Base-by-base conservation (phyloP, 23 red algal species). In the Gracilaria domingensis region DNA sequence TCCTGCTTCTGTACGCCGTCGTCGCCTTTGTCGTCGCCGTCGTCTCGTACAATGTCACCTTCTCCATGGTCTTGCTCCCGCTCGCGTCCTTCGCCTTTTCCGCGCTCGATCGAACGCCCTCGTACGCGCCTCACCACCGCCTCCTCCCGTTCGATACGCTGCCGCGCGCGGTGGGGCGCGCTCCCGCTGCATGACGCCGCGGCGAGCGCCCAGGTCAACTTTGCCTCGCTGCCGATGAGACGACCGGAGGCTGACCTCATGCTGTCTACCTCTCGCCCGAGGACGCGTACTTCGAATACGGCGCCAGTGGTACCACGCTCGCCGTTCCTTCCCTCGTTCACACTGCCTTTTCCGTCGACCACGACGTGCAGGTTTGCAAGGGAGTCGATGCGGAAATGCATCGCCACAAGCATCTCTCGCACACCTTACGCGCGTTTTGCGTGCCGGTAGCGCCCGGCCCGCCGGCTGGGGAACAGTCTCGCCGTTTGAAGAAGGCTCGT, bases 261-360 rank as follows among this genome's bases (percentile, higher is more conserved):
- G 33, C 58, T 83, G 7, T 80, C 23, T 95, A 89, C 50, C 79
- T 95, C 1, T 72, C 42, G 11, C 91, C 91, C 36, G 45, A 39
- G 14, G 40, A 86, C 49, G 84, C 69, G 12, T 95, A 89, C 62
- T 85, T 95, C 9, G 93, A 95, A 36, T 95, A 77, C 65, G 93
- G 93, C 37, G 79, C 72, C 39, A 67, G 74, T 44, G 84, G 77
- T 18, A 88, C 83, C 58, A 95, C 93, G 8, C 45, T 88, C 8
- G 54, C 57, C 12, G 88, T 95, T 30, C 59, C 82, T 35, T 74
- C 57, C 13, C 85, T 95, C 47, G 93, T 95, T 23, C 24, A 28
- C 23, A 0, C 56, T n/a, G 56, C 83, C 8, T 95, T 82, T 48
- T 70, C 77, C 67, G 69, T 95, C 77, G 93, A 95, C 40, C 93